Evolutionary conservation across 1,139 yeast species (phyloP), one percentile per base, ranked within the genome.

Genomic region (Pichia sp.): DNA sequence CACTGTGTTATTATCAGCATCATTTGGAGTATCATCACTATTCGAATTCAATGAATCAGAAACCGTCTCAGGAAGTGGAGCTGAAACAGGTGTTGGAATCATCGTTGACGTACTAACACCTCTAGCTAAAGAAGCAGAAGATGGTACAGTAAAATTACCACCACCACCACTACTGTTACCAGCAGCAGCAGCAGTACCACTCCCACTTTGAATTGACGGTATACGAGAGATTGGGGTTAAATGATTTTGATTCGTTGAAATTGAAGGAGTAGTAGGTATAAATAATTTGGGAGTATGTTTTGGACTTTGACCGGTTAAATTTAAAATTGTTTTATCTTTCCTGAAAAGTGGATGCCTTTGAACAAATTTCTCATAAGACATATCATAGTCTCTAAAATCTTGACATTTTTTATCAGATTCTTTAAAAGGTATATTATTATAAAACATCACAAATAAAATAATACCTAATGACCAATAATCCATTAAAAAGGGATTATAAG

Each of bases 391-490:
- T 53, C 89, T 68, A 56, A 62, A 83, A 10, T 69, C 68, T 41
- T 69, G 66, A 56, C 60, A 42, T 58, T 64, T 43, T 67, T 59
- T 32, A 47, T 48, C 15, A 84, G 77, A 35, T 39, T 67, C 67
- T 44, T 64, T 66, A 54, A 83, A 83, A 1, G 91, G 91, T 0
- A 76, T 70, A 7, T 72, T 72, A 37, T 73, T 68, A 57, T 78
- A 75, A 6, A 77, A 72, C 19, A 82, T 61, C 41, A 83, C 77
- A 54, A 80, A 80, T 36, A 83, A 60, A 31, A 75, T 53, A 67
- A 83, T 71, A 26, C 93, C 93, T 34, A 83, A 61, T 1, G 84
- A 79, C 86, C 89, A 83, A 54, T 68, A 61, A 61, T 83, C 93
- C 78, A 82, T 77, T 45, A 73, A 70, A 55, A 78, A 77, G 5